A percentile compares a stretch with the other conserved stretches of the same genome.
Evolutionary conservation across 2,329 filamentous ascomycete species (phyloP).

Genomic region (Aureobasidium sp.): DNA sequence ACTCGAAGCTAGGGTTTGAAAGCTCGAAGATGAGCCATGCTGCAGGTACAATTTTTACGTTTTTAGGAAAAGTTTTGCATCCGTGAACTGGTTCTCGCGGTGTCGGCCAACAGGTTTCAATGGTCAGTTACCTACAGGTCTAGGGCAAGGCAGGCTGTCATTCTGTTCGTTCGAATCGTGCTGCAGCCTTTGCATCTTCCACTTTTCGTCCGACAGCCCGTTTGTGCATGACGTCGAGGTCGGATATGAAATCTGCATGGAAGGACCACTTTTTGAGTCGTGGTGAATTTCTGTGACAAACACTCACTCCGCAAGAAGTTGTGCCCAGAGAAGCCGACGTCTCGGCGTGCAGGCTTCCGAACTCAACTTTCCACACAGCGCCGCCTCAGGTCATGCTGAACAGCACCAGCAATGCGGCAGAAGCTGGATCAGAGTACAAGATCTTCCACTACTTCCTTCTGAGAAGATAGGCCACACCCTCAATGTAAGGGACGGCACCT

Average conservation of each 20-base stretch:
- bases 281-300: conserved; percentile 10
- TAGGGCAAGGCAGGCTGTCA: not conserved
- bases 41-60: not conserved
- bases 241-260: not conserved
- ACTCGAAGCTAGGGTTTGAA: not conserved
- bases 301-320: not conserved
- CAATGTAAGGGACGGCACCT: not conserved
- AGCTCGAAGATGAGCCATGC: not conserved
- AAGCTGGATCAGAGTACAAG: too few species aligned
- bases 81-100: not conserved
- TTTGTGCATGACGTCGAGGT: not conserved
- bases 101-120: not conserved
- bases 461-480: not conserved
- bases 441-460: too few species aligned
- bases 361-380: too few species aligned
- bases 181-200: not conserved
- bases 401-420: too few species aligned
- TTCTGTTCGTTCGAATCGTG: not conserved
- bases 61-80: not conserved
- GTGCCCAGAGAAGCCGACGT: not conserved
- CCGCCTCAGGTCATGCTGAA: not conserved
- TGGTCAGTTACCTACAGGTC: not conserved
- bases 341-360: not conserved
- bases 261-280: conserved; percentile 3
- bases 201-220: not conserved